Evolutionary conservation across 2,329 filamentous ascomycete genomes (phyloP).

Genomic region (Aspergillus sp.): DNA sequence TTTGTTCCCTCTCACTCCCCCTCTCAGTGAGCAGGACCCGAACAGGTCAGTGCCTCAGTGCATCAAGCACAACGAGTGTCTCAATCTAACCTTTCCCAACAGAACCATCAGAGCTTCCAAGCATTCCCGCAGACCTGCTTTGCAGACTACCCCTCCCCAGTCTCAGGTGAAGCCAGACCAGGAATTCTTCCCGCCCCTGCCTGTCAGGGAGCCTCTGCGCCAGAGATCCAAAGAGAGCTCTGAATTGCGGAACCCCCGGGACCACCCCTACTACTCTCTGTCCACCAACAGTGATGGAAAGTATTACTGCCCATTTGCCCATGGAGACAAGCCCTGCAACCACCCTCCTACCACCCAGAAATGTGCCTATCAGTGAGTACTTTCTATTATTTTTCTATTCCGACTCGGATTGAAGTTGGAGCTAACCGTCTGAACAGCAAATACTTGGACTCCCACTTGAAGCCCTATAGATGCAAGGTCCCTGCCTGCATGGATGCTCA

Average conservation of each 20-base stretch:
- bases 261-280: conserved; percentile 39
- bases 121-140: conserved; percentile 30
- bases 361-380: conserved; percentile 94
- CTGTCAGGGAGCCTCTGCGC: conserved; percentile 28
- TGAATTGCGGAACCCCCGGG: conserved; percentile 36
- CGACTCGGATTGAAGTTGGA: neutral
- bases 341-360: conserved; percentile 95
- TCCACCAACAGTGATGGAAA: conserved; percentile 63
- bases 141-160: conserved; percentile 28
- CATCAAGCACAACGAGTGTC: conserved; percentile 1
- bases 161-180: conserved; percentile 30
- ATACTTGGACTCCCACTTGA: conserved; percentile 93
- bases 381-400: neutral
- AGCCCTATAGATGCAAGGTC: conserved; percentile 92
- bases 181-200: conserved; percentile 32
- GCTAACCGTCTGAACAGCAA: conserved; percentile 58
- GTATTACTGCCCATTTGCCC: conserved; percentile 86
- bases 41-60: conserved; percentile 31
- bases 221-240: conserved; percentile 33
- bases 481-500: conserved; percentile 76
- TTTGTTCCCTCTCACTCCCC: conserved; percentile 34
- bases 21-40: conserved; percentile 35
- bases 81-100: conserved; percentile 5
- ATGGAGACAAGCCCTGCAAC: conserved; percentile 65
- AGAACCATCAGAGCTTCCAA: conserved; percentile 38